Evolutionary conservation across 306 rosid species (phyloP), one percentile per base, ranked within the genome.

Genomic region (Cicer arietinum): DNA sequence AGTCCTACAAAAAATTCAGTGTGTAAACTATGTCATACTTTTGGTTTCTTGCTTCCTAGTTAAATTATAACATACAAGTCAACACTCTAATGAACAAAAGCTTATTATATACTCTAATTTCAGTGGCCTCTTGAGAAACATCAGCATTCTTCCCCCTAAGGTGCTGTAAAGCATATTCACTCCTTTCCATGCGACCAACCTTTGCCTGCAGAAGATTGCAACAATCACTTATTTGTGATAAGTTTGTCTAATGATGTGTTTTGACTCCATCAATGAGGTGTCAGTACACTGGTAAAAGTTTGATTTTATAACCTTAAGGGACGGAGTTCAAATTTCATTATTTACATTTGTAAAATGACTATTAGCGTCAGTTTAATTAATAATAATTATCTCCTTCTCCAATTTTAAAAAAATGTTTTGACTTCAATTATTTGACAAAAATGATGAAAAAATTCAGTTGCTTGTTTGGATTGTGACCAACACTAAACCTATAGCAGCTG

Each of bases 111-210:
- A 91, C 97, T 85, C 77, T 83, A 67, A 94, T 94, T 81, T 91
- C 93, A 18, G 87, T 75, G 20, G 86, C 87, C 88, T 94, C 98
- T 16, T 57, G 57, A 76, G 88, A 87, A 78, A 86, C 79, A 81
- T 87, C 90, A 11, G 80, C 84, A 57, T 65, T 79, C 75, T 73
- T 10, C 43, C 98, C 96, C 20, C 96, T 79, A 43, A 94, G 95
- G 65, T 59, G 77, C 82, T 87, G 93, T 17, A 94, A 79, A 80
- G 87, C 79, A 50, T 79, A 84, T 85, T 90, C 87, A 44, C 93
- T 80, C 74, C 83, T 87, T 50, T 72, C 83, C 75, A 73, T 3
- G 59, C 58, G 82, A 61, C 89, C 91, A 2, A 80, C 77, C 83
- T 87, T 94, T 67, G 93, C 96, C 98, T 91, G 88, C 52, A 85